These are phyloP conservation scores for Licmophora abbreviata DNA, from an alignment of 108 stramenopile genomes.

Conservation along the genomic window DNA sequence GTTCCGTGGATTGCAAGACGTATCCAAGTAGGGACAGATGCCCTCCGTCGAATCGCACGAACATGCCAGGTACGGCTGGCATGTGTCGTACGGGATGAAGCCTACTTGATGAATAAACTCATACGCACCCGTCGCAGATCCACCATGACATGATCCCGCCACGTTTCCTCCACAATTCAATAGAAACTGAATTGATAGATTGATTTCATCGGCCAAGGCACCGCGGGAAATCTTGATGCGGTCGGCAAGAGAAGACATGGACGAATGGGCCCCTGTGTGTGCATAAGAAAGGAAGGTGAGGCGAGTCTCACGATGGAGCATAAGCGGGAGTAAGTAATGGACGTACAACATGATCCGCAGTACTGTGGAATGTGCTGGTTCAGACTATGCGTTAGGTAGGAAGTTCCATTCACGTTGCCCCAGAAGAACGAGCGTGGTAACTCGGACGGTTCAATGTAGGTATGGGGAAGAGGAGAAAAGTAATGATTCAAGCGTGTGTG, in stretches of 20 bases:
- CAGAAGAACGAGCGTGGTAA: slow-evolving; percentile 63
- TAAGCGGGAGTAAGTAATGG: slow-evolving; percentile 6
- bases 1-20: slow-evolving; percentile 58
- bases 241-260: slow-evolving; percentile 74
- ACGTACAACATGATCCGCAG: slow-evolving; percentile 75
- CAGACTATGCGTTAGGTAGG: slow-evolving; percentile 69
- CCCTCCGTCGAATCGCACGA: slow-evolving; percentile 64
- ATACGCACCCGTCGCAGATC: slow-evolving; percentile 60
- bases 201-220: slow-evolving; percentile 37
- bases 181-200: slow-evolving; percentile 70
- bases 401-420: slow-evolving; percentile 71
- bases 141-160: slow-evolving; percentile 71
- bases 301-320: slow-evolving; percentile 64
- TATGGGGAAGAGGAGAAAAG: slow-evolving; percentile 39
- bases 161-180: slow-evolving; percentile 71
- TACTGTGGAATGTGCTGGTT: slow-evolving; percentile 91
- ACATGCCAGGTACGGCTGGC: slow-evolving; percentile 80
- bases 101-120: slow-evolving; percentile 49
- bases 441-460: slow-evolving; percentile 23
- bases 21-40: slow-evolving; percentile 67
- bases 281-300: slow-evolving; percentile 30
- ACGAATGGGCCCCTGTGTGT: slow-evolving; percentile 78
- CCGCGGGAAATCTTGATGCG: slow-evolving; percentile 73
- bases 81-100: slow-evolving; percentile 73
- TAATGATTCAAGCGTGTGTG: slow-evolving; percentile 7